Conservation (phyloP, 2,329 filamentous ascomycete genomes). For the Penicillium sp. region DNA sequence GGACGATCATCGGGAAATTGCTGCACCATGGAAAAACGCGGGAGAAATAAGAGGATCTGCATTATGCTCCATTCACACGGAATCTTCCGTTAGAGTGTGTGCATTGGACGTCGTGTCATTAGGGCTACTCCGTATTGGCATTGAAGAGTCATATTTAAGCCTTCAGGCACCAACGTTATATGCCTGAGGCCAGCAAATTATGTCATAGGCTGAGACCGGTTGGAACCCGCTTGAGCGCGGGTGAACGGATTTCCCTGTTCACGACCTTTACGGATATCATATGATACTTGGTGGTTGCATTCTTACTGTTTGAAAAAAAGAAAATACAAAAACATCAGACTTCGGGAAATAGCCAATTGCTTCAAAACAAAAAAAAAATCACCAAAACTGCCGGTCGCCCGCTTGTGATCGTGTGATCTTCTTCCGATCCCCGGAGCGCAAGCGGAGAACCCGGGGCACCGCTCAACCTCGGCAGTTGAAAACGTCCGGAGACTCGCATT, state of each 20-base stretch:
- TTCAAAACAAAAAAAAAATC: not conserved
- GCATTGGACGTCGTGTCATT: no score
- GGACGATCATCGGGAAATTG: not conserved
- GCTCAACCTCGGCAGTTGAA: conserved; percentile 31
- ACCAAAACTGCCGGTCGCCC: not conserved
- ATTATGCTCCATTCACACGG: no score
- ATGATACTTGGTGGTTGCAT: not conserved
- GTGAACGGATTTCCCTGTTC: not conserved
- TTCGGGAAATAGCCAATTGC: not conserved
- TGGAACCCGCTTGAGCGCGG: not conserved
- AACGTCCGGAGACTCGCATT: conserved; percentile 15
- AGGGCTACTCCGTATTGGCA: no score
- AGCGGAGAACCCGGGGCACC: conserved; percentile 15
- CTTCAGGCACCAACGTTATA: not conserved
- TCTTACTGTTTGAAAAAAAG: not conserved
- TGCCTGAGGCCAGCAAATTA: not conserved
- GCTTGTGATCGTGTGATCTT: conserved; percentile 10
- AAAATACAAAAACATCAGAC: no score
- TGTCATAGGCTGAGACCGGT: not conserved
- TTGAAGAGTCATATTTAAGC: not conserved
- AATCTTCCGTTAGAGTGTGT: no score
- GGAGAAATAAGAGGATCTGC: not conserved
- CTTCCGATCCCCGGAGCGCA: conserved; percentile 24
- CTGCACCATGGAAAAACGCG: not conserved
- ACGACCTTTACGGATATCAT: not conserved